These are phyloP conservation scores for Limonium bicolor DNA, from an alignment of 148 eudicot species.

Conservation along the genomic window DNA sequence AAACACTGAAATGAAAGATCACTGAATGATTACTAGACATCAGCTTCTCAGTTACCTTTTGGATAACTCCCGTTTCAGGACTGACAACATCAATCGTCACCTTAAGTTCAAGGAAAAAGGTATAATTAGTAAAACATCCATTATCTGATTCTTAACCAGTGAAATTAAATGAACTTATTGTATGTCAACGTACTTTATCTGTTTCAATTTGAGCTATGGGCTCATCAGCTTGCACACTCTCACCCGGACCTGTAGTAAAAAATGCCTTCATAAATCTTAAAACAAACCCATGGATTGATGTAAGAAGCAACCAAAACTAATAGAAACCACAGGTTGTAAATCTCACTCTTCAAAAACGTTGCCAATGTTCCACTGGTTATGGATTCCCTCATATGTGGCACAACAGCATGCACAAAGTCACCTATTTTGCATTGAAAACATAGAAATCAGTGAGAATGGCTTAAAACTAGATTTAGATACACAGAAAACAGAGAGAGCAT, in stretches of 20 bases:
- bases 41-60: too few relatives aligned
- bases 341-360: slow-evolving; percentile 24
- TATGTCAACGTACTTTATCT: slow-evolving; percentile 47
- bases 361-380: slow-evolving; percentile 29
- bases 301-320: not conserved
- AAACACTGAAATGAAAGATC: too few relatives aligned
- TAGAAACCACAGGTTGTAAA: not conserved
- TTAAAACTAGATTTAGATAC: too few relatives aligned
- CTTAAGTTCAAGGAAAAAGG: slow-evolving; percentile 15
- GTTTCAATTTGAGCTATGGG: slow-evolving; percentile 94
- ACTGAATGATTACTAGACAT: too few relatives aligned
- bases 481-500: too few relatives aligned
- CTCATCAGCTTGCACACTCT: slow-evolving; percentile 74
- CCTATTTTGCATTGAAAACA: slow-evolving; percentile 10
- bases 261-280: too few relatives aligned
- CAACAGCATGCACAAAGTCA: slow-evolving; percentile 28
- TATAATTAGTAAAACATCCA: too few relatives aligned
- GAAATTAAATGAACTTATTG: too few relatives aligned
- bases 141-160: too few relatives aligned
- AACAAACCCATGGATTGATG: not conserved
- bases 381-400: slow-evolving; percentile 30
- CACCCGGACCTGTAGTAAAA: slow-evolving; percentile 37
- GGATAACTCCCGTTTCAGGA: slow-evolving; percentile 83
- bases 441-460: too few relatives aligned
- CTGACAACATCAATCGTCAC: slow-evolving; percentile 92